Percentiles rank a stretch among this genome's conserved stretches.
These are phyloP conservation scores for Asterella californica DNA, from an alignment of 225 moss, liverwort and hornwort species.

Conservation along the genomic window DNA sequence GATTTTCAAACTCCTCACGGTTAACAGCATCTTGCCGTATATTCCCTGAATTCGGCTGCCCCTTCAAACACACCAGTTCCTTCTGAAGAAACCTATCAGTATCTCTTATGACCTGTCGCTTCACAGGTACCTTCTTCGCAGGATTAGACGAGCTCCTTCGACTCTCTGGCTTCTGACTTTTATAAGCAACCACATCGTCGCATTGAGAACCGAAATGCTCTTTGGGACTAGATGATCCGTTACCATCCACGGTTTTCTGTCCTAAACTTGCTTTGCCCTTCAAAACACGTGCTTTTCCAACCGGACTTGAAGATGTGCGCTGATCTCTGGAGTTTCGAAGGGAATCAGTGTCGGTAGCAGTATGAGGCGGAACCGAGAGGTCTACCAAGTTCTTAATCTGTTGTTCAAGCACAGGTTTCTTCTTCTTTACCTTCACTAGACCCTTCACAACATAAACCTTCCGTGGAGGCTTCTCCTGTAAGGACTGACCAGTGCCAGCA, in stretches of 20 bases:
- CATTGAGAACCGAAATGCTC: not conserved
- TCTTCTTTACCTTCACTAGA: constrained; percentile 2
- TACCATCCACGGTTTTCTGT: not conserved
- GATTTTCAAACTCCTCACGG: not conserved
- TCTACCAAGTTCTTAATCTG: not conserved
- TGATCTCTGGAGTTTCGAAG: not conserved
- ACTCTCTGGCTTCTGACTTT: not conserved
- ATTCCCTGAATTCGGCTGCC: not conserved
- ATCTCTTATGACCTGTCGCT: not conserved
- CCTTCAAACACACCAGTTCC: too few species aligned
- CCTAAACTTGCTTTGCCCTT: not conserved
- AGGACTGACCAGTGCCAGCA: too few species aligned
- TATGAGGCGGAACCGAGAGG: not conserved
- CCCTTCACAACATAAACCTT: constrained; percentile 7
- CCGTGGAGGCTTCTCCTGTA: not conserved
- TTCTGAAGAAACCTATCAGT: not conserved
- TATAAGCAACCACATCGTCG: not conserved
- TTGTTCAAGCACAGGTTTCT: not conserved
- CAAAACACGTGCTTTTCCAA: not conserved
- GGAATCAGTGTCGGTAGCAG: not conserved
- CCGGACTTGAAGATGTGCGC: not conserved
- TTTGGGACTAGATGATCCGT: not conserved
- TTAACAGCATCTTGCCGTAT: not conserved
- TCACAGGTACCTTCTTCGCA: not conserved
- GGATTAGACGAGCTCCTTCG: not conserved